Percentiles rank a stretch among this genome's conserved stretches.
Conservation (phyloP, 768 basidiomycete genomes). For the Naganishia kalamii region DNA sequence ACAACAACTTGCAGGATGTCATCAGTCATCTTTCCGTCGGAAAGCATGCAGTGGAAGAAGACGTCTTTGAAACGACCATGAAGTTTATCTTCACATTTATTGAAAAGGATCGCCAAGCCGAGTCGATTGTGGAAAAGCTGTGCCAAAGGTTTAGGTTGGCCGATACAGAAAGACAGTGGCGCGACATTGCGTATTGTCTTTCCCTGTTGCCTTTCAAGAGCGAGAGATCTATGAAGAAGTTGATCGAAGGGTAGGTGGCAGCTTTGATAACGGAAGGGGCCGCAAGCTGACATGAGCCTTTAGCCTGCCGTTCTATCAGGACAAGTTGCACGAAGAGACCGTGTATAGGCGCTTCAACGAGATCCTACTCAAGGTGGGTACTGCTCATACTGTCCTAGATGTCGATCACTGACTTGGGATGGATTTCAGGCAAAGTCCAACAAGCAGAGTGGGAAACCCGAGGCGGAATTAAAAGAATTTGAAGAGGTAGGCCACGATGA, state of each 20-base stretch:
- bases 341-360: slow-evolving; percentile 80
- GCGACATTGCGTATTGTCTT: slow-evolving; percentile 91
- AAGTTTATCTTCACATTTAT: slow-evolving; percentile 93
- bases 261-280: background rate
- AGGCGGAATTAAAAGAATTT: slow-evolving; percentile 89
- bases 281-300: background rate
- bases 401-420: slow-evolving; percentile 51
- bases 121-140: slow-evolving; percentile 92
- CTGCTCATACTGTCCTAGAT: background rate
- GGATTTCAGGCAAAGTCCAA: slow-evolving; percentile 55
- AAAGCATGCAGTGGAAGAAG: slow-evolving; percentile 83
- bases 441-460: slow-evolving; percentile 78
- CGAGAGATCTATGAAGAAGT: slow-evolving; percentile 89
- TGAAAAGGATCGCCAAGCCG: slow-evolving; percentile 91
- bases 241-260: slow-evolving; percentile 62
- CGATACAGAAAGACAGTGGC: slow-evolving; percentile 88
- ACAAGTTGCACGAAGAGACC: slow-evolving; percentile 81
- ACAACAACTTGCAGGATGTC: slow-evolving; percentile 96
- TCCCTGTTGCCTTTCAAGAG: slow-evolving; percentile 94
- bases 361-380: slow-evolving; percentile 74
- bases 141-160: slow-evolving; percentile 89
- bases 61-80: slow-evolving; percentile 85
- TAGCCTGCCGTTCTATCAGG: slow-evolving; percentile 80
- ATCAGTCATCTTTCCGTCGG: slow-evolving; percentile 92
- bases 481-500: slow-evolving; percentile 49